Base-by-base conservation (phyloP, 768 basidiomycete species). In the Leccinum rimulosum region DNA sequence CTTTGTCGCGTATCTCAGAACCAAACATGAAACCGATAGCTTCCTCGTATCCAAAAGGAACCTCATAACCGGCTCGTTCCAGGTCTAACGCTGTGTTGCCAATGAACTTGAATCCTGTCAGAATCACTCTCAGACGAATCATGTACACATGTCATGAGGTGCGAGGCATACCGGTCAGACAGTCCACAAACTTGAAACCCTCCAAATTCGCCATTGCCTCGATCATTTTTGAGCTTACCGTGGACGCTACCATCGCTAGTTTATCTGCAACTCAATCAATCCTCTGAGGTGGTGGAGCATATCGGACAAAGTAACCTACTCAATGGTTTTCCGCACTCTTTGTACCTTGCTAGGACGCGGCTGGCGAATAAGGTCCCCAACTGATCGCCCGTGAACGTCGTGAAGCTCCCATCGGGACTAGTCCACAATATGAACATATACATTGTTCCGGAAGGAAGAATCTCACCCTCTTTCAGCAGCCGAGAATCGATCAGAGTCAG, bases 1-100 rank as follows among this genome's bases (percentile, higher is more conserved):
- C 93, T 70, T 95, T 95, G 70, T 95, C 93, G 36, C 89, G 80
- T 63, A 95, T 83, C 28, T 85, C 77, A 14, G 82, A 76, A 28
- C 91, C 90, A 71, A 93, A 86, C 91, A 94, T 94, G 68, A 84
- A 95, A 3, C 93, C 93, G 55, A 95, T 94, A 1, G 94, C 93
- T 73, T 95, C 93, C 68, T 95, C 93, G 66, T 95, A 95, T 10
- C 87, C 91, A 66, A 95, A 94, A 0, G 82, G 84, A 10, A 88
- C 86, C 45, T 87, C 82, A 66, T 82, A 91, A 2, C 91, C 93
- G 40, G 84, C 74, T 47, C 75, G 68, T 14, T 81, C 85, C 15
- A 94, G 80, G 52, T 78, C 74, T 36, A 92, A 73, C 3, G 88
- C 90, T 9, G 85, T 87, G 67, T 95, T 95, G 8, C 93, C 93